These are phyloP conservation scores for Eutrema salsugineum DNA, from an alignment of 441 rosid genomes.

Conservation along the genomic window DNA sequence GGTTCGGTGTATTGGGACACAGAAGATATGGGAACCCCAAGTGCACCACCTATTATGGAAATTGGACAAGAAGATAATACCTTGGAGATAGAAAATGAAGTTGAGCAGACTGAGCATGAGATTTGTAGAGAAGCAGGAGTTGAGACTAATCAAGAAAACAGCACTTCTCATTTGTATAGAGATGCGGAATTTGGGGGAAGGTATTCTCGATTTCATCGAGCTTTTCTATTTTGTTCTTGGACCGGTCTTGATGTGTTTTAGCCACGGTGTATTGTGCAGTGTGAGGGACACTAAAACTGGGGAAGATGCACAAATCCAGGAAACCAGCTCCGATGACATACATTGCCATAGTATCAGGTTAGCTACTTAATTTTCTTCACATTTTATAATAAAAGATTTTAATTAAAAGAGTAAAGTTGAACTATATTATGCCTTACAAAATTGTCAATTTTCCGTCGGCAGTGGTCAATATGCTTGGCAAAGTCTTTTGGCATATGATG, in stretches of 20 bases:
- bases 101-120: constrained; percentile 32
- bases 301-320: constrained; percentile 46
- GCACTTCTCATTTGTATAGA: constrained; percentile 30
- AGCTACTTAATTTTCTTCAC: neutral
- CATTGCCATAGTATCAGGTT: constrained; percentile 62
- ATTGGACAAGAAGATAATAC: constrained; percentile 43
- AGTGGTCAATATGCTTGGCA: constrained; percentile 96
- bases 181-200: constrained; percentile 43
- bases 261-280: constrained; percentile 36
- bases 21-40: constrained; percentile 77
- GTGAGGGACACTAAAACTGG: constrained; percentile 15
- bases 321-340: constrained; percentile 45
- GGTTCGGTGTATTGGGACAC: constrained; percentile 37
- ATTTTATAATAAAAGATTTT: neutral
- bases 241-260: constrained; percentile 14
- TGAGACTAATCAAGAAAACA: constrained; percentile 8
- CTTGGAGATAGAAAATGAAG: constrained; percentile 40
- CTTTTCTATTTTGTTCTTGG: neutral
- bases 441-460: constrained; percentile 20
- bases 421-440: neutral
- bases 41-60: constrained; percentile 86
- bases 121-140: constrained; percentile 31
- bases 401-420: neutral
- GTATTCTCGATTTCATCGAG: constrained; percentile 28
- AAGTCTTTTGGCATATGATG: constrained; percentile 90